Evolutionary conservation across 345 rosid species (phyloP).

Genomic region (Acer campestre): DNA sequence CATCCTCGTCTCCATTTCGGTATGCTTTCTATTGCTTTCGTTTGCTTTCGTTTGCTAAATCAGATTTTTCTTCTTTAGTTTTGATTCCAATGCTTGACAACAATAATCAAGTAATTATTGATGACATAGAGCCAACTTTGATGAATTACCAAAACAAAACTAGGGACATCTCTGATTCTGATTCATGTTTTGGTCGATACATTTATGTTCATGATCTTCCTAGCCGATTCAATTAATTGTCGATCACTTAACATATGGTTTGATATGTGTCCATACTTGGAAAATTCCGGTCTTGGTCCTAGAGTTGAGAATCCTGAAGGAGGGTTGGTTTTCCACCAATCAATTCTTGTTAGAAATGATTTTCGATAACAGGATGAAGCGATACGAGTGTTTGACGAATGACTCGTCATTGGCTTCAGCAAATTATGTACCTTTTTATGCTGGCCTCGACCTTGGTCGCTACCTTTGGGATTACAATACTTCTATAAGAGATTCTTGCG

Average conservation of each 20-base stretch:
- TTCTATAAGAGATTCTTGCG: slow-evolving; percentile 40
- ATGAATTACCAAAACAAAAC: too few relatives aligned
- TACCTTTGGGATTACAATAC: too few relatives aligned
- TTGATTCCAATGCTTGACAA: too few relatives aligned
- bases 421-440: slow-evolving; percentile 49
- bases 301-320: slow-evolving; percentile 15
- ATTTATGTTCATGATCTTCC: slow-evolving; percentile 53
- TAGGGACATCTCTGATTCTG: background rate
- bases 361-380: slow-evolving; percentile 54
- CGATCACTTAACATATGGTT: slow-evolving; percentile 26
- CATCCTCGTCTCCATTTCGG: too few relatives aligned
- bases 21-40: too few relatives aligned
- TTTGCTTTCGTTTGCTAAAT: too few relatives aligned
- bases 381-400: slow-evolving; percentile 24
- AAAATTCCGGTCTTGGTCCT: slow-evolving; percentile 33
- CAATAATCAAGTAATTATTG: too few relatives aligned
- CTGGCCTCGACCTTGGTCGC: slow-evolving; percentile 46
- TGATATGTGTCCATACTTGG: slow-evolving; percentile 30
- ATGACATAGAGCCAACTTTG: too few relatives aligned
- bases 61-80: too few relatives aligned
- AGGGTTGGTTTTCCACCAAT: slow-evolving; percentile 46
- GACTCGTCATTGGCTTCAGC: slow-evolving; percentile 38
- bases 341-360: slow-evolving; percentile 61
- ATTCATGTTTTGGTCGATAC: slow-evolving; percentile 45
- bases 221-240: slow-evolving; percentile 51